Conservation (phyloP, 805 yeast species). For the Ogataea degrootiae region DNA sequence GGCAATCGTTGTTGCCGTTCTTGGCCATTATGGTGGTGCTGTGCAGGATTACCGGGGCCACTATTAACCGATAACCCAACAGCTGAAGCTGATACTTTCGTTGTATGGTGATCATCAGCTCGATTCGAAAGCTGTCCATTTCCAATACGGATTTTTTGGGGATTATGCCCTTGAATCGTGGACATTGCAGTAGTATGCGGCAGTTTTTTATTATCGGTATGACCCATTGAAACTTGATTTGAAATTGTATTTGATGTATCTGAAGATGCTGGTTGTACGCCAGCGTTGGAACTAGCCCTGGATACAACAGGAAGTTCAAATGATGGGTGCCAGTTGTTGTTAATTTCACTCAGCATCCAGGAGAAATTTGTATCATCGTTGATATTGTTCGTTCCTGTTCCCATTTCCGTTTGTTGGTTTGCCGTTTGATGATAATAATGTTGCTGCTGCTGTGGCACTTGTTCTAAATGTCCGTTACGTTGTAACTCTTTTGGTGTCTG, state of each 20-base stretch:
- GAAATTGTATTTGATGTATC: background rate
- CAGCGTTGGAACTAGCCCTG: background rate
- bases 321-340: conserved; percentile 15
- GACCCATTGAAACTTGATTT: too few relatives aligned
- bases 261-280: background rate
- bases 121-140: too few relatives aligned
- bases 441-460: background rate
- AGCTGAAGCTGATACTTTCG: too few relatives aligned
- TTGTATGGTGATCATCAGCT: too few relatives aligned
- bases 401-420: too few relatives aligned
- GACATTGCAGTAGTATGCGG: background rate
- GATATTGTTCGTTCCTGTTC: too few relatives aligned
- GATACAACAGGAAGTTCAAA: conserved; percentile 6
- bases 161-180: background rate
- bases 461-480: background rate
- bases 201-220: too few relatives aligned
- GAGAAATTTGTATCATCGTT: background rate
- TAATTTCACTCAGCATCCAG: conserved; percentile 8
- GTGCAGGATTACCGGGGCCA: too few relatives aligned
- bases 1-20: background rate
- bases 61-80: too few relatives aligned
- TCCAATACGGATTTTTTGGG: background rate
- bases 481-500: too few relatives aligned
- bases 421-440: too few relatives aligned
- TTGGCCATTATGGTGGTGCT: background rate